phyloP scores from a whole-genome alignment of 2,329 filamentous ascomycete species.

The Aspergillus sp. region DNA sequence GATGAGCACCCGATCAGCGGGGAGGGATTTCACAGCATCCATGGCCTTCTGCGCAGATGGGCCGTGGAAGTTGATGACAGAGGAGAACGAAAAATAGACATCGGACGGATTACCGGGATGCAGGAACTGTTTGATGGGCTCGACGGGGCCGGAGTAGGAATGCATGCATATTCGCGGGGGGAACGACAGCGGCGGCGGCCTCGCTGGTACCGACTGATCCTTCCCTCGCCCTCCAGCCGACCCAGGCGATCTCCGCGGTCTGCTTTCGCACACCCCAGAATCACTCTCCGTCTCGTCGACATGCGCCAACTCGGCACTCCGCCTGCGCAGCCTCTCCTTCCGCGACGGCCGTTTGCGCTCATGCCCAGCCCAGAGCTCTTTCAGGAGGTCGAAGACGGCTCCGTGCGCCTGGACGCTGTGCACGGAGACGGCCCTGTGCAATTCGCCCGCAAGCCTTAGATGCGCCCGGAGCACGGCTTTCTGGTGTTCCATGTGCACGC shows the following conservation, averaged over 20 bases:
- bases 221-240: too few species aligned
- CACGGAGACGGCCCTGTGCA: conserved; percentile 49
- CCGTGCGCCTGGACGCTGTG: conserved; percentile 58
- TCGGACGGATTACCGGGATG: conserved; percentile 61
- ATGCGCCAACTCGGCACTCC: conserved; percentile 23
- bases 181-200: conserved; percentile 48
- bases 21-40: conserved; percentile 61
- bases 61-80: conserved; percentile 65
- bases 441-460: conserved; percentile 49
- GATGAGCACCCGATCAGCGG: conserved; percentile 68
- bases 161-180: conserved; percentile 88
- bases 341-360: conserved; percentile 44
- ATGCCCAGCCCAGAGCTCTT: conserved; percentile 49
- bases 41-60: conserved; percentile 46
- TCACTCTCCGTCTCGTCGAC: conserved; percentile 19
- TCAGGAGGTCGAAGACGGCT: conserved; percentile 46
- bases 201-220: conserved; percentile 1
- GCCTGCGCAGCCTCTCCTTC: conserved; percentile 32
- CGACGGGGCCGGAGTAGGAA: conserved; percentile 73
- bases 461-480: conserved; percentile 49
- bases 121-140: conserved; percentile 69
- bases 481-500: conserved; percentile 50
- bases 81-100: conserved; percentile 83
- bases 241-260: too few species aligned
- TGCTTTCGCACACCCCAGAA: too few species aligned